phyloP scores from a whole-genome alignment of 2,329 filamentous ascomycete genomes.

The Talaromyces sp. region DNA sequence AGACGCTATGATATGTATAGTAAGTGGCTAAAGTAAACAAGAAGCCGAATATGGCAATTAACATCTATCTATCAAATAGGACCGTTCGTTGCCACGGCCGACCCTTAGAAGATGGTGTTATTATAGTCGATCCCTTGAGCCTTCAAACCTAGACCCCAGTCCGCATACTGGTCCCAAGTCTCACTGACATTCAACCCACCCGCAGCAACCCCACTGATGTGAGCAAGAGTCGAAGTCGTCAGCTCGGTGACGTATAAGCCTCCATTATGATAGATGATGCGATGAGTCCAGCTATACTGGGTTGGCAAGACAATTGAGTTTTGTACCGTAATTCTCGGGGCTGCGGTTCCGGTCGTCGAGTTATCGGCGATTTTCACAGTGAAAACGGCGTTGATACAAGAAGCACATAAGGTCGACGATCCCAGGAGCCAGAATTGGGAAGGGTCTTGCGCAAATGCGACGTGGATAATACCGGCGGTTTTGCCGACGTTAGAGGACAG shows the following conservation, averaged over 20 bases:
- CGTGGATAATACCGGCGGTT: not conserved
- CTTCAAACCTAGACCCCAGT: constrained; percentile 6
- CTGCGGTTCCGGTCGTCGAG: not conserved
- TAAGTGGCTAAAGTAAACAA: not conserved
- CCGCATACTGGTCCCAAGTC: constrained; percentile 9
- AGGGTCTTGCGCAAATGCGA: not conserved
- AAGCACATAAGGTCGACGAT: not conserved
- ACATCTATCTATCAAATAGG: not conserved
- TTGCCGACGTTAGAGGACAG: not conserved
- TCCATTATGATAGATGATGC: constrained; percentile 1
- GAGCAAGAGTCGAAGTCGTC: not conserved
- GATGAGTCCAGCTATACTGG: constrained; percentile 6
- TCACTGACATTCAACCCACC: constrained; percentile 2
- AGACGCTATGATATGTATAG: not conserved
- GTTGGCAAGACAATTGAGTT: constrained; percentile 6
- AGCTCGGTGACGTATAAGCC: constrained; percentile 5
- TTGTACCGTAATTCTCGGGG: not conserved
- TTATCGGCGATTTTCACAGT: not conserved
- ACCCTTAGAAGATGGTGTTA: constrained; percentile 2
- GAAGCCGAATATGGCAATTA: not conserved
- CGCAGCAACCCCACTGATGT: not conserved
- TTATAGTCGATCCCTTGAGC: constrained; percentile 7
- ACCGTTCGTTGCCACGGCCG: not conserved
- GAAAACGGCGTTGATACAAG: not conserved
- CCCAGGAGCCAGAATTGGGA: not conserved